phyloP scores from a whole-genome alignment of 2,329 filamentous ascomycete species.

The Sclerotinia minor region DNA sequence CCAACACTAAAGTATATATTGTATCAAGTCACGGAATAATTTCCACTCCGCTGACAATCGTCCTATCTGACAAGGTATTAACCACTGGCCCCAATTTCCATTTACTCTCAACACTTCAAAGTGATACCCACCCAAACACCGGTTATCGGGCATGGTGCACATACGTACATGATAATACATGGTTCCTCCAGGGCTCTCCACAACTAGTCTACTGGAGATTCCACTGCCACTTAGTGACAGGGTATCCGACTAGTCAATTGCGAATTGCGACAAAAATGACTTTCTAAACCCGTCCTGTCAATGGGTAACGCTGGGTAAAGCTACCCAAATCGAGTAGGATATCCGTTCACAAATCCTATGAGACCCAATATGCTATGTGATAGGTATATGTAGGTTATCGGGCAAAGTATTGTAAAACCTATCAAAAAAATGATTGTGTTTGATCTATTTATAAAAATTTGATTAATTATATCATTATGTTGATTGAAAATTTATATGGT shows the following conservation, averaged over 20 bases:
- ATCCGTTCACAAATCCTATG: neutral
- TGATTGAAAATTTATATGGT: no score
- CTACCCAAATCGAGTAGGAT: neutral
- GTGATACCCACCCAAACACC: slow-evolving; percentile 19
- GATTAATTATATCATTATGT: no score
- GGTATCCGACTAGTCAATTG: slow-evolving; percentile 5
- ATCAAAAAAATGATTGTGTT: no score
- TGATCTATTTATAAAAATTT: no score
- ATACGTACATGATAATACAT: slow-evolving; percentile 23
- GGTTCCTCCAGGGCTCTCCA: slow-evolving; percentile 19
- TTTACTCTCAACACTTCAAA: slow-evolving; percentile 3
- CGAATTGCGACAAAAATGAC: neutral
- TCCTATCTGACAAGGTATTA: slow-evolving; percentile 10
- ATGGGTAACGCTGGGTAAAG: neutral
- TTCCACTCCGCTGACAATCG: slow-evolving; percentile 11
- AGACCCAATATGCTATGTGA: neutral
- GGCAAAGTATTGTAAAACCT: no score
- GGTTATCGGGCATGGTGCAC: slow-evolving; percentile 25
- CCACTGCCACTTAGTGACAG: slow-evolving; percentile 1
- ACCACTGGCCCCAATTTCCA: slow-evolving; percentile 15
- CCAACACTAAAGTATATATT: slow-evolving; percentile 23
- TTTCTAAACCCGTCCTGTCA: neutral
- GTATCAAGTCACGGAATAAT: slow-evolving; percentile 25
- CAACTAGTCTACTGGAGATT: slow-evolving; percentile 7
- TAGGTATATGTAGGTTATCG: no score